Conservation (phyloP, 2,329 filamentous ascomycete genomes). For the Phialophora macrospora region DNA sequence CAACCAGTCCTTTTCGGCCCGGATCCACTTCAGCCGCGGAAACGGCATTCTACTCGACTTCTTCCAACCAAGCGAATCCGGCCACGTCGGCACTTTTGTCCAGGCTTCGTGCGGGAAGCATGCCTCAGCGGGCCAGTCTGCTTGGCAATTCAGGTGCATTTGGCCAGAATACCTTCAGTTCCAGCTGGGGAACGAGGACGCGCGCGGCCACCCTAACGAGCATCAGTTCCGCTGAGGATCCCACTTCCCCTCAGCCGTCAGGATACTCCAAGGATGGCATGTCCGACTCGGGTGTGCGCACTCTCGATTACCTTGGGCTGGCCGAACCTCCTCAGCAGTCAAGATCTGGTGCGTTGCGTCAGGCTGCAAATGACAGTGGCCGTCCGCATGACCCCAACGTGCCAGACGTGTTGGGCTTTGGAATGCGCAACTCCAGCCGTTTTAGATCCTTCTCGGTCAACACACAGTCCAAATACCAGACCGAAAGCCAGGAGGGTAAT, state of each 20-base stretch:
- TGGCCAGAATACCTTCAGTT: conserved; percentile 84
- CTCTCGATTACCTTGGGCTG: conserved; percentile 91
- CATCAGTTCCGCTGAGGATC: conserved; percentile 83
- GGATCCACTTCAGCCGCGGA: conserved; percentile 46
- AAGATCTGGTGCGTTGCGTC: conserved; percentile 71
- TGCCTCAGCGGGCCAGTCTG: conserved; percentile 84
- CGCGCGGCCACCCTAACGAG: conserved; percentile 88
- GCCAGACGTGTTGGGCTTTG: conserved; percentile 73
- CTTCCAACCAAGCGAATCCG: conserved; percentile 55
- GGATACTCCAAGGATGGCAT: conserved; percentile 83
- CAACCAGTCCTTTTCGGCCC: conserved; percentile 86
- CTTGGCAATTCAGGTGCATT: conserved; percentile 69
- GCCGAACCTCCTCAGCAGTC: conserved; percentile 88
- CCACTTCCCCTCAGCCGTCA: conserved; percentile 83
- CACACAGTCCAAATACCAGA: conserved; percentile 93
- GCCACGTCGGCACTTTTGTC: conserved; percentile 76
- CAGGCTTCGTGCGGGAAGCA: conserved; percentile 85
- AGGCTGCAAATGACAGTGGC: conserved; percentile 58
- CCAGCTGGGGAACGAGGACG: conserved; percentile 83
- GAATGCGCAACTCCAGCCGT: conserved; percentile 77
- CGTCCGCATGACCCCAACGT: conserved; percentile 56
- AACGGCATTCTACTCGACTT: conserved; percentile 45
- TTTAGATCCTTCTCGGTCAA: conserved; percentile 99
- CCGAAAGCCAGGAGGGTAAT: conserved; percentile 79
- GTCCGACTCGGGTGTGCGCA: conserved; percentile 86